These are phyloP conservation scores for Amaranthus tricolor DNA, from an alignment of 179 eudicot genomes.

Conservation along the genomic window DNA sequence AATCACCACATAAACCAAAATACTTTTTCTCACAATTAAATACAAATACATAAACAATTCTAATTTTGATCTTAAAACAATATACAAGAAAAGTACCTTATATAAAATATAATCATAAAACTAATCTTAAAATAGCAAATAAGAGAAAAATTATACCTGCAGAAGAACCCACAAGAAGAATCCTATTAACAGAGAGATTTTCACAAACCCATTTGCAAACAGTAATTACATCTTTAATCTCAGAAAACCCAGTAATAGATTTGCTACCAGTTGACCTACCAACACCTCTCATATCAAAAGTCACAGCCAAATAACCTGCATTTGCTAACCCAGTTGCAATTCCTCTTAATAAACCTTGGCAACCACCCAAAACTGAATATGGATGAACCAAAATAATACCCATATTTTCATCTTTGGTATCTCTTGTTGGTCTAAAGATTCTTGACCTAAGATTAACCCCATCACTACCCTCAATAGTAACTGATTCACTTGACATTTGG, in stretches of 20 bases:
- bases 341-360: constrained; percentile 54
- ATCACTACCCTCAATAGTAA: constrained; percentile 45
- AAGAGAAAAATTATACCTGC: constrained; percentile 50
- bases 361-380: constrained; percentile 78
- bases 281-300: constrained; percentile 71
- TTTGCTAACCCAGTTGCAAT: constrained; percentile 43
- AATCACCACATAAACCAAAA: no score
- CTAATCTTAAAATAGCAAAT: neutral
- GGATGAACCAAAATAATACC: constrained; percentile 72
- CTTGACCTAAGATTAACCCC: constrained; percentile 57
- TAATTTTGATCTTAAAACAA: neutral
- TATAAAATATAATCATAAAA: neutral
- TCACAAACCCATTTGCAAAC: constrained; percentile 60
- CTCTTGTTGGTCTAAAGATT: constrained; percentile 43
- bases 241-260: constrained; percentile 71
- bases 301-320: constrained; percentile 48
- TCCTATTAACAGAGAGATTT: constrained; percentile 31
- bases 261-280: constrained; percentile 77
- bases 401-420: constrained; percentile 28
- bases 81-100: neutral
- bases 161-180: constrained; percentile 75
- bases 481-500: constrained; percentile 30
- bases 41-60: neutral
- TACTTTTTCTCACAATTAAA: neutral
- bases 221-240: constrained; percentile 64